These are phyloP conservation scores for Cyathus olla DNA, from an alignment of 1,284 basidiomycete genomes.

Conservation along the genomic window DNA sequence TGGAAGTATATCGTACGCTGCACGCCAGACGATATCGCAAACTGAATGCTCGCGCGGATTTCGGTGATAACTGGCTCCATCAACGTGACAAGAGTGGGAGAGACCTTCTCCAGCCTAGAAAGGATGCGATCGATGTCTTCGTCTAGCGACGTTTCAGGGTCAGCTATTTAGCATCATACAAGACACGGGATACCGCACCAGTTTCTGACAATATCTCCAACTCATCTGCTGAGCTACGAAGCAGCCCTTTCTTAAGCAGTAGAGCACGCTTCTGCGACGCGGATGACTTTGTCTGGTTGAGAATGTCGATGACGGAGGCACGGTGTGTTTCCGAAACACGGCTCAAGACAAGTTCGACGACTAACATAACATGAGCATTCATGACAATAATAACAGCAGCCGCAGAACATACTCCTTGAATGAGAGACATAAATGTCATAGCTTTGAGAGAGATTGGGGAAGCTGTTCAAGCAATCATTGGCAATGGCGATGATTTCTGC, in stretches of 20 bases:
- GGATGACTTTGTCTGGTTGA: conserved; percentile 72
- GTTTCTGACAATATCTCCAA: conserved; percentile 74
- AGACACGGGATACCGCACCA: conserved; percentile 49
- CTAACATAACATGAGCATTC: conserved; percentile 45
- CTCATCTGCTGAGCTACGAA: conserved; percentile 74
- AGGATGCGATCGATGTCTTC: conserved; percentile 71
- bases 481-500: conserved; percentile 79
- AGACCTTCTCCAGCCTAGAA: conserved; percentile 69
- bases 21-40: conserved; percentile 73
- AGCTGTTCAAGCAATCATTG: conserved; percentile 73
- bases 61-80: conserved; percentile 67
- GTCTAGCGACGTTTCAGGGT: conserved; percentile 51
- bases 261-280: conserved; percentile 75
- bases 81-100: conserved; percentile 59
- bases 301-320: conserved; percentile 65
- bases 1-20: conserved; percentile 71
- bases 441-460: conserved; percentile 72
- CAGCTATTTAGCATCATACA: not conserved
- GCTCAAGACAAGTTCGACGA: conserved; percentile 71
- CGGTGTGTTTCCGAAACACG: conserved; percentile 68
- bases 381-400: not conserved
- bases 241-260: conserved; percentile 73
- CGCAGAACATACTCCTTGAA: conserved; percentile 65
- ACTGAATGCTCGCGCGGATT: conserved; percentile 73
- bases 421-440: conserved; percentile 84